phyloP scores from a whole-genome alignment of 192 early-diverging fungal genomes.

The Borealophlyctis nickersoniae region DNA sequence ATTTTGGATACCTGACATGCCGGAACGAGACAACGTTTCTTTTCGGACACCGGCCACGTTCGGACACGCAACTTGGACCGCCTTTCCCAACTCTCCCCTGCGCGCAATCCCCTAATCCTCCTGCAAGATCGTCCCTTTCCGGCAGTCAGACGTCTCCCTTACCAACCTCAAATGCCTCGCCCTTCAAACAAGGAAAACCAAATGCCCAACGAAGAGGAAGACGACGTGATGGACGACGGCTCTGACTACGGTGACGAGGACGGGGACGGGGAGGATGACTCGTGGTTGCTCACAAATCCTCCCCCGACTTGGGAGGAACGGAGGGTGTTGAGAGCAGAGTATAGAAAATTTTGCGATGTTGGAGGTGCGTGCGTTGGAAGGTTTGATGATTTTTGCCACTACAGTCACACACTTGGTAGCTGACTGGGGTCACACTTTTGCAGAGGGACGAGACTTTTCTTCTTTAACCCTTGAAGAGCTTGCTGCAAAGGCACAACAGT shows the following conservation, averaged over 20 bases:
- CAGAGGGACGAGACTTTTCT: not conserved
- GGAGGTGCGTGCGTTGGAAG: not conserved
- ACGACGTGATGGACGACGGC: not conserved
- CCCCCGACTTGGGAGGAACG: not conserved
- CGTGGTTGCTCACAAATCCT: not conserved
- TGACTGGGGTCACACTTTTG: no score
- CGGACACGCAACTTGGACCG: no score
- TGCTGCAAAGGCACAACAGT: conserved; percentile 8
- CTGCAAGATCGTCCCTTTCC: no score
- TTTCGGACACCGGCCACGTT: no score
- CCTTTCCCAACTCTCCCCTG: no score
- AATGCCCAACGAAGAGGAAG: conserved; percentile 1
- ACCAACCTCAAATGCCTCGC: no score
- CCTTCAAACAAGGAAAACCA: no score
- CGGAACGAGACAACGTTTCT: no score
- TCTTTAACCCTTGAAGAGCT: conserved; percentile 4
- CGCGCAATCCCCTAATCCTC: no score
- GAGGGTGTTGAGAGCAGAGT: not conserved
- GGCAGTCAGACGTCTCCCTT: no score
- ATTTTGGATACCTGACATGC: no score
- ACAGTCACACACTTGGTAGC: not conserved
- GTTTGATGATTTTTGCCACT: not conserved
- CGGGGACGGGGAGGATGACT: not conserved
- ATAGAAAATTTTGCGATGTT: not conserved
- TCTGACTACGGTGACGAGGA: no score